Evolutionary conservation across 2,329 filamentous ascomycete species (phyloP), one percentile per base, ranked within the genome.

Genomic region (Fusarium acutatum): DNA sequence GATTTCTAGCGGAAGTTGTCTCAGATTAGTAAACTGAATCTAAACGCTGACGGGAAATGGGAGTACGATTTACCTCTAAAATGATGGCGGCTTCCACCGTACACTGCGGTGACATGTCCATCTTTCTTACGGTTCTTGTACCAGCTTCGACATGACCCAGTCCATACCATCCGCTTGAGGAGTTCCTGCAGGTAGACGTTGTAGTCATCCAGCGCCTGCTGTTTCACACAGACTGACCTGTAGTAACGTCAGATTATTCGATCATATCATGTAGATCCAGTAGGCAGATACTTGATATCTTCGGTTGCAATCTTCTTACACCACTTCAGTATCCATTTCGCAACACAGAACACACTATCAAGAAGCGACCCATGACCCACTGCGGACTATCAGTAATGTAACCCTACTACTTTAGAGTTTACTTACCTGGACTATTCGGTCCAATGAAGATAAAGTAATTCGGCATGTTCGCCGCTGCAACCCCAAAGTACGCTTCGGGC

Each of bases 101-200:
- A 59, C 13, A 64, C 30, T 2, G 60, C 60, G 6, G 53, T 64
- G 6, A 67, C 53, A 7, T 44, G 34, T 14, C 60, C 60, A 1
- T 65, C 52, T 32, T 32, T 34, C 38, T 41, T 53, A 3, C 59
- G n/a, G 5, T 62, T 62, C 49, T 66, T 62, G 49, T 62, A 66
- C 58, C 63, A 66, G 10, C 47, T 54, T 28, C 40, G 11, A 2
- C 63, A 66, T 15, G 58, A 47, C 9, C 62, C 58, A 6, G 61
- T 43, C 69, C 69, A 73, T 3, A 72, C 65, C 17, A 58, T 69
- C 0, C 37, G 14, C 30, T 60, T 64, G 15, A 72, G 18, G 5
- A 67, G 59, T 35, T 64, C 64, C 56, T 69, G 56, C 6, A 41
- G 20, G 24, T 64, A 73, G 2, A 28, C 26, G 34, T 71, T 73